These are phyloP conservation scores for Podospora sp. DNA, from an alignment of 495 filamentous ascomycete genomes.

Conservation along the genomic window DNA sequence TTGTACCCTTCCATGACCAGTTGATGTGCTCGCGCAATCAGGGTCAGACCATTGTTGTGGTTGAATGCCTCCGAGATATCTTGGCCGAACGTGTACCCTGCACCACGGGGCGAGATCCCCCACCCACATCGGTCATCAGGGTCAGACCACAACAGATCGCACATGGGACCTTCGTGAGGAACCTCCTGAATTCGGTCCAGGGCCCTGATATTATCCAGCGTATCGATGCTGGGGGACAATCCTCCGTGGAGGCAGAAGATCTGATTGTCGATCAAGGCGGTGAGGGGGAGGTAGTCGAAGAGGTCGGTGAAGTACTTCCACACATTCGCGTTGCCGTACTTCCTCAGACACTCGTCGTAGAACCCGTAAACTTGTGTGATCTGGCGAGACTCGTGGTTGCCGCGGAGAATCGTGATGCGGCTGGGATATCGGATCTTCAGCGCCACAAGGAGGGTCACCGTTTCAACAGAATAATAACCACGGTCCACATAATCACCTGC, in stretches of 20 bases:
- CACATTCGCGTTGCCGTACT: slow-evolving; percentile 98
- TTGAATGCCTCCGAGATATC: slow-evolving; percentile 99
- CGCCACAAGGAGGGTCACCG: slow-evolving; percentile 88
- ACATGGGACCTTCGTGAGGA: slow-evolving; percentile 98
- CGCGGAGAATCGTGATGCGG: slow-evolving; percentile 94
- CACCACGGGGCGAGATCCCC: slow-evolving; percentile 96
- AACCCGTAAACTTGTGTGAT: slow-evolving; percentile 98
- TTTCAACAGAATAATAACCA: slow-evolving; percentile 96
- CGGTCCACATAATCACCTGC: slow-evolving; percentile 94
- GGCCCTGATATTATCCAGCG: slow-evolving; percentile 94
- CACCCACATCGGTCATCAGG: slow-evolving; percentile 98
- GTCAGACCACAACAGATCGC: slow-evolving; percentile 96
- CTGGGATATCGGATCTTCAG: slow-evolving; percentile 96
- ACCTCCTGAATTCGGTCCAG: slow-evolving; percentile 98
- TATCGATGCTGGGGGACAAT: slow-evolving; percentile 94
- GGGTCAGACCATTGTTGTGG: slow-evolving; percentile 97
- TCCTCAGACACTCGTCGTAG: slow-evolving; percentile 96
- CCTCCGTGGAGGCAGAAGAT: slow-evolving; percentile 99
- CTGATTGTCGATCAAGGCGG: slow-evolving; percentile 98
- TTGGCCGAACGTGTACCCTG: slow-evolving; percentile 98
- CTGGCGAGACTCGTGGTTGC: slow-evolving; percentile 96
- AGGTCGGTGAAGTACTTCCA: slow-evolving; percentile 99
- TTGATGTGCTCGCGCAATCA: slow-evolving; percentile 93
- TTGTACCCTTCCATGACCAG: slow-evolving; percentile 99
- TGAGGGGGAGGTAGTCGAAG: slow-evolving; percentile 98